A percentile compares a stretch with the other conserved stretches of the same genome.
Conservation (phyloP, 2,329 filamentous ascomycete species). For the Stemphylium vesicarium region DNA sequence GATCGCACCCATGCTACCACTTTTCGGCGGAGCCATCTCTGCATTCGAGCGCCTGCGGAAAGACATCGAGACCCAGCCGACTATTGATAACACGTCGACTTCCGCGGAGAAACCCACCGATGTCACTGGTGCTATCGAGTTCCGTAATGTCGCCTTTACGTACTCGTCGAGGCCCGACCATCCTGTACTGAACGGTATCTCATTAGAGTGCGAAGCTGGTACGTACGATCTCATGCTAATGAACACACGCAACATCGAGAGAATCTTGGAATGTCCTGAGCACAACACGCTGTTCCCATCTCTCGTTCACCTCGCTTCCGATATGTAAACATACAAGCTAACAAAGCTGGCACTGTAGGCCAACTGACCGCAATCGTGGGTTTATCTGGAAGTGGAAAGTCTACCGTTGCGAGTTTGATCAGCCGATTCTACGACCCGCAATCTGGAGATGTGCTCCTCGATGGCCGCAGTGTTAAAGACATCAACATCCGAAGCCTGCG, state of each 20-base stretch:
- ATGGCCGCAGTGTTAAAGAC: slow-evolving; percentile 55
- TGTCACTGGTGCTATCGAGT: slow-evolving; percentile 56
- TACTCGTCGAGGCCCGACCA: slow-evolving; percentile 52
- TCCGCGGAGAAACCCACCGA: slow-evolving; percentile 31
- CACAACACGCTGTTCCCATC: not conserved
- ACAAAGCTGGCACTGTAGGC: slow-evolving; percentile 10
- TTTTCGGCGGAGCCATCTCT: slow-evolving; percentile 58
- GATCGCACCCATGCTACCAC: slow-evolving; percentile 56
- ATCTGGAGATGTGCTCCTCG: slow-evolving; percentile 64
- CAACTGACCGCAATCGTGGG: slow-evolving; percentile 54
- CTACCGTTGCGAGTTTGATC: slow-evolving; percentile 49
- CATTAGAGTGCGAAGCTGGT: slow-evolving; percentile 45
- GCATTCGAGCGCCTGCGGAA: slow-evolving; percentile 64
- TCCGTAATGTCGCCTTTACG: slow-evolving; percentile 50
- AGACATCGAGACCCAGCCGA: slow-evolving; percentile 60
- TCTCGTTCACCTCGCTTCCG: no score
- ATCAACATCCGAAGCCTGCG: slow-evolving; percentile 48
- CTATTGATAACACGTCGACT: slow-evolving; percentile 48
- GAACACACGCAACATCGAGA: not conserved
- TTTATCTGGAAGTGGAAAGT: slow-evolving; percentile 52
- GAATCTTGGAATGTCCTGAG: not conserved
- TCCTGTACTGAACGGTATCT: slow-evolving; percentile 48
- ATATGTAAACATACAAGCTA: not conserved
- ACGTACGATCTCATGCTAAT: not conserved
- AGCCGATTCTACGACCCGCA: slow-evolving; percentile 50